Evolutionary conservation across 2,329 filamentous ascomycete genomes (phyloP).

Genomic region (Pyrenophora graminea): DNA sequence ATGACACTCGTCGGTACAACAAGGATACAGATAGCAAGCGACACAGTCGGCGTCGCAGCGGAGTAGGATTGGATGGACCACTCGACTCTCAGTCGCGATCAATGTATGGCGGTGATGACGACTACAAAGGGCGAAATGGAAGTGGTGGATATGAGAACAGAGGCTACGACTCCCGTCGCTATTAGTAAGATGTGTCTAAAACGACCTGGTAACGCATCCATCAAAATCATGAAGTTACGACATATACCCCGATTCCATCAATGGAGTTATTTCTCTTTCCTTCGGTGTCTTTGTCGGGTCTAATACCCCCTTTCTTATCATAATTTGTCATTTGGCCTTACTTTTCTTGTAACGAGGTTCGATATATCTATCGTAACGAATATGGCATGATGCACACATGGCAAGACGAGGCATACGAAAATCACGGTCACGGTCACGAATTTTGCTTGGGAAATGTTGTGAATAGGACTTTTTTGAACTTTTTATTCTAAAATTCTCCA

Average conservation of each 20-base stretch:
- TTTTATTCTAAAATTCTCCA: too few relatives aligned
- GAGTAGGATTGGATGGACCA: constrained; percentile 30
- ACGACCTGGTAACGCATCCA: neutral
- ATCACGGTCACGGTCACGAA: too few relatives aligned
- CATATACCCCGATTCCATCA: constrained; percentile 7
- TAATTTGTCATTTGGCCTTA: neutral
- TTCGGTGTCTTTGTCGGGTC: neutral
- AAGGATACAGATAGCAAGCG: constrained; percentile 38
- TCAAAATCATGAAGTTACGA: constrained; percentile 9
- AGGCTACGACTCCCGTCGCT: constrained; percentile 37
- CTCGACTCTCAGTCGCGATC: constrained; percentile 37
- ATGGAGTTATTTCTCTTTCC: neutral
- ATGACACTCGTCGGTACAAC: constrained; percentile 36
- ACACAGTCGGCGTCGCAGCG: constrained; percentile 32
- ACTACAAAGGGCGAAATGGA: constrained; percentile 32
- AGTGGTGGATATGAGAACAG: constrained; percentile 36
- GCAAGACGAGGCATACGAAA: neutral
- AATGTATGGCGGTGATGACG: constrained; percentile 36
- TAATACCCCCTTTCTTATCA: neutral
- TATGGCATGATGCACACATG: neutral
- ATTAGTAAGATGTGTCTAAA: constrained; percentile 19
- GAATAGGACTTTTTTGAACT: too few relatives aligned
- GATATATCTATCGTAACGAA: neutral
- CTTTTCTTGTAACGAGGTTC: neutral
- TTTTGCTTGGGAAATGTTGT: too few relatives aligned